Conservation (phyloP, 164 flowering plant species). For the grape (Vitis vinifera) region DNA sequence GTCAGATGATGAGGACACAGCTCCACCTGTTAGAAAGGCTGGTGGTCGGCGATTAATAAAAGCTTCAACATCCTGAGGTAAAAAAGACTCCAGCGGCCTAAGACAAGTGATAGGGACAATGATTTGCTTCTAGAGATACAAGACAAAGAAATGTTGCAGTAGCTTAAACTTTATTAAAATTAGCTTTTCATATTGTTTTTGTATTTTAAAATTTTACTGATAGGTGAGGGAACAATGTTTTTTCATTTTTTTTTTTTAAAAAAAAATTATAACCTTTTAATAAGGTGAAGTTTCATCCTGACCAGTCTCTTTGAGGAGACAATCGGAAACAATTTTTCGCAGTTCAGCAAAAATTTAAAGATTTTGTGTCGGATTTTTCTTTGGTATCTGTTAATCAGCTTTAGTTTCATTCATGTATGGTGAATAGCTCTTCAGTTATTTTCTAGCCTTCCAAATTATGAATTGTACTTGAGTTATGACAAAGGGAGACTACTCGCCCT, state of each 20-base stretch:
- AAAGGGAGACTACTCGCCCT: too few relatives aligned
- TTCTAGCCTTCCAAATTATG: too few relatives aligned
- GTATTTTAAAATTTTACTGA: background rate
- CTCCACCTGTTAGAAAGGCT: constrained; percentile 63
- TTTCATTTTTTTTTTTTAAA: background rate
- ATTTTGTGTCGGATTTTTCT: background rate
- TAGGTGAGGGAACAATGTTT: constrained; percentile 15
- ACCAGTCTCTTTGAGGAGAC: background rate
- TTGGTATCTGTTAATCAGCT: too few relatives aligned
- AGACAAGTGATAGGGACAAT: constrained; percentile 3
- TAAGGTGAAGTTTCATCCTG: constrained; percentile 8
- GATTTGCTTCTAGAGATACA: background rate
- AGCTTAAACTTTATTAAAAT: constrained; percentile 5
- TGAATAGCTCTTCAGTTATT: too few relatives aligned
- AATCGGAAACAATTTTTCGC: background rate
- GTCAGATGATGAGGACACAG: constrained; percentile 89
- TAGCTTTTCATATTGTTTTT: constrained; percentile 4
- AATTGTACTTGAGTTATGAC: too few relatives aligned
- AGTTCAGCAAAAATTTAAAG: background rate
- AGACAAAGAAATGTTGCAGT: constrained; percentile 7
- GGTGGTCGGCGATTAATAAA: constrained; percentile 53
- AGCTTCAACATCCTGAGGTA: background rate
- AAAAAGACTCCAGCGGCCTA: background rate
- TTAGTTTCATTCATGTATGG: too few relatives aligned
- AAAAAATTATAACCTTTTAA: background rate